These are phyloP conservation scores for Persicaria tinctoria DNA, from an alignment of 148 eudicot genomes.

Conservation along the genomic window DNA sequence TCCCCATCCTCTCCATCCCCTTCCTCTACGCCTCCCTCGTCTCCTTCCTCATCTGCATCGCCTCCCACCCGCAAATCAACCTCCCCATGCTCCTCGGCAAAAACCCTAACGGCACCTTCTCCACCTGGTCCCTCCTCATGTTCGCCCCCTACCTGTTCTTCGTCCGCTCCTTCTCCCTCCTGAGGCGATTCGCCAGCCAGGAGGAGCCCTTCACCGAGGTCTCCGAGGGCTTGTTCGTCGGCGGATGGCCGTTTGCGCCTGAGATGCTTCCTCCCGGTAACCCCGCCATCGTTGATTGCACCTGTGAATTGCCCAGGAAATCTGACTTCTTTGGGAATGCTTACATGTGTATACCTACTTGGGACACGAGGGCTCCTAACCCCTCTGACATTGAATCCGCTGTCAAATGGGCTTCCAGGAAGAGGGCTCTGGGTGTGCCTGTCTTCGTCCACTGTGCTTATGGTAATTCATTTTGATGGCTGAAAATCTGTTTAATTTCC, in stretches of 20 bases:
- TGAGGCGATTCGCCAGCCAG: conserved; percentile 42
- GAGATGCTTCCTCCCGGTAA: conserved; percentile 68
- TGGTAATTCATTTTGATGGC: conserved; percentile 37
- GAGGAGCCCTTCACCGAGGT: conserved; percentile 70
- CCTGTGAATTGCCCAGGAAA: conserved; percentile 70
- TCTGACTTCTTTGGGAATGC: conserved; percentile 32
- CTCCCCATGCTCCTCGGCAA: conserved; percentile 77
- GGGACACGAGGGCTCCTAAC: conserved; percentile 81
- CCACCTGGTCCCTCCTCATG: conserved; percentile 58
- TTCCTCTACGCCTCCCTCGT: conserved; percentile 66
- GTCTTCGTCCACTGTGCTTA: conserved; percentile 84
- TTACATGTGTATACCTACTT: conserved; percentile 73
- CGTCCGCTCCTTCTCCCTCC: conserved; percentile 46
- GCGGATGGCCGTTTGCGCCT: conserved; percentile 75
- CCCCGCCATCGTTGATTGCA: conserved; percentile 81
- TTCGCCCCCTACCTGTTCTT: conserved; percentile 64
- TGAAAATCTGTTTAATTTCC: neutral
- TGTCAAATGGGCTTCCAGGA: conserved; percentile 78
- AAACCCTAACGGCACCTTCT: conserved; percentile 59
- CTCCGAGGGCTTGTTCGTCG: conserved; percentile 70
- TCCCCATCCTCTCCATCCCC: conserved; percentile 48
- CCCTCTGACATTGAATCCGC: conserved; percentile 70
- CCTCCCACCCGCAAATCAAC: conserved; percentile 64
- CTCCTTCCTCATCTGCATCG: conserved; percentile 56
- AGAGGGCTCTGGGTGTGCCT: conserved; percentile 58